Conservation (phyloP, 257 asterid species). For the Solanum rostratum region DNA sequence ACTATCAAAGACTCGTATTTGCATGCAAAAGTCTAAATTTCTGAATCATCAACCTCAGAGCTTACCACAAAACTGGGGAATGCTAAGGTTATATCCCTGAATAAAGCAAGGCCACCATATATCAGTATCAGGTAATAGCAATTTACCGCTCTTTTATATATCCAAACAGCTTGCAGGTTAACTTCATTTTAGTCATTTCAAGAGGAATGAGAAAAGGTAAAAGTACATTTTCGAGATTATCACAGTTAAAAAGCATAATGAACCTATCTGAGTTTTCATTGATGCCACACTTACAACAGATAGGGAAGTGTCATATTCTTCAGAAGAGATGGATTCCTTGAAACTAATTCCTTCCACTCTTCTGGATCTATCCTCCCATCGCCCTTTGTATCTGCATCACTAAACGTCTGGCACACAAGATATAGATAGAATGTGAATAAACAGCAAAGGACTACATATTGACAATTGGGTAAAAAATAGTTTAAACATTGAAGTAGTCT, state of each 20-base stretch:
- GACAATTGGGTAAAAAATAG: background rate
- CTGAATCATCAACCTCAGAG: slow-evolving; percentile 57
- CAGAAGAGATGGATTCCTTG: slow-evolving; percentile 67
- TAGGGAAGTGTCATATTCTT: slow-evolving; percentile 90
- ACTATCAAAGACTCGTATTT: background rate
- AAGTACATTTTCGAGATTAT: background rate
- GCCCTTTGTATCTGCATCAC: slow-evolving; percentile 59
- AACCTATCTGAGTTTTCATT: background rate
- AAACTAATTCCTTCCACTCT: slow-evolving; percentile 78
- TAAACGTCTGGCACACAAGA: slow-evolving; percentile 39
- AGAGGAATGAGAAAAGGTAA: background rate
- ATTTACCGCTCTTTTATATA: background rate
- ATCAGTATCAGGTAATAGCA: background rate
- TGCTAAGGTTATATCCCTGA: slow-evolving; percentile 68
- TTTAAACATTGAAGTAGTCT: background rate
- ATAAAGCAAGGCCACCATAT: background rate
- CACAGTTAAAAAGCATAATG: background rate
- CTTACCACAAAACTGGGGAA: slow-evolving; percentile 66
- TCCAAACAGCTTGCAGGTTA: background rate
- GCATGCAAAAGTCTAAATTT: slow-evolving; percentile 14
- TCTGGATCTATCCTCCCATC: slow-evolving; percentile 84
- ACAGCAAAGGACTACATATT: background rate
- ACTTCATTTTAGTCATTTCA: background rate
- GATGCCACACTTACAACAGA: slow-evolving; percentile 42
- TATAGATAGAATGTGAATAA: background rate